Conservation (phyloP, 257 asterid species). For the Scutellaria minor region DNA sequence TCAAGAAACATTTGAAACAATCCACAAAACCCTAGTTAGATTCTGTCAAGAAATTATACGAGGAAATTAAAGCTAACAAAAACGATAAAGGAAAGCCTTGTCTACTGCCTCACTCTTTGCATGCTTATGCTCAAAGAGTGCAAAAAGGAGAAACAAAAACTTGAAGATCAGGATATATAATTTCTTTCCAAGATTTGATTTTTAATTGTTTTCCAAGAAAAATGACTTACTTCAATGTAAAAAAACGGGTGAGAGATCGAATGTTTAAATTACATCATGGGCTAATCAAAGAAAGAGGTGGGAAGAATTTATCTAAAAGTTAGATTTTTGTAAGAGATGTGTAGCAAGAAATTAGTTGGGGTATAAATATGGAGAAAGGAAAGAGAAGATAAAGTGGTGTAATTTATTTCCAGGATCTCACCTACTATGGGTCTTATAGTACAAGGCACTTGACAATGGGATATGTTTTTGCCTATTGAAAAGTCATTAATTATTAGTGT, state of each 20-base stretch:
- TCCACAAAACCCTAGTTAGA: constrained; percentile 42
- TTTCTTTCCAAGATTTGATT: constrained; percentile 9
- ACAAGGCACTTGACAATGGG: constrained; percentile 55
- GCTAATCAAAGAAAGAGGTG: constrained; percentile 21
- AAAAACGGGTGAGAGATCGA: constrained; percentile 13
- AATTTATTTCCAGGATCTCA: constrained; percentile 50
- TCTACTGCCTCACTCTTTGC: constrained; percentile 1
- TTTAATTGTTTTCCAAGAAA: constrained; percentile 40
- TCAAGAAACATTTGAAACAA: constrained; percentile 34
- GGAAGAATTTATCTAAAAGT: constrained; percentile 12
- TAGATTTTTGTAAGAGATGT: constrained; percentile 29
- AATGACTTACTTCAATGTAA: constrained; percentile 39
- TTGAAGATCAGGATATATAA: constrained; percentile 12
- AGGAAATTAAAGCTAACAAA: constrained; percentile 7
- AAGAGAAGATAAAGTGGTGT: constrained; percentile 6
- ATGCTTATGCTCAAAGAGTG: constrained; percentile 22
- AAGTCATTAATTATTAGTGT: constrained; percentile 27
- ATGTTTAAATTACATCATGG: constrained; percentile 23
- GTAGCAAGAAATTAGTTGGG: constrained; percentile 45
- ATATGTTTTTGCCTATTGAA: constrained; percentile 12
- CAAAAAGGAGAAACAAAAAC: neutral
- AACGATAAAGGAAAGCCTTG: neutral
- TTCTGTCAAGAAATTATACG: neutral
- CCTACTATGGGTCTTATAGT: constrained; percentile 71
- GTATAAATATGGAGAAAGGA: constrained; percentile 39